Conservation (phyloP, 352 stramenopile genomes). For the Globisporangium mamillatum region DNA sequence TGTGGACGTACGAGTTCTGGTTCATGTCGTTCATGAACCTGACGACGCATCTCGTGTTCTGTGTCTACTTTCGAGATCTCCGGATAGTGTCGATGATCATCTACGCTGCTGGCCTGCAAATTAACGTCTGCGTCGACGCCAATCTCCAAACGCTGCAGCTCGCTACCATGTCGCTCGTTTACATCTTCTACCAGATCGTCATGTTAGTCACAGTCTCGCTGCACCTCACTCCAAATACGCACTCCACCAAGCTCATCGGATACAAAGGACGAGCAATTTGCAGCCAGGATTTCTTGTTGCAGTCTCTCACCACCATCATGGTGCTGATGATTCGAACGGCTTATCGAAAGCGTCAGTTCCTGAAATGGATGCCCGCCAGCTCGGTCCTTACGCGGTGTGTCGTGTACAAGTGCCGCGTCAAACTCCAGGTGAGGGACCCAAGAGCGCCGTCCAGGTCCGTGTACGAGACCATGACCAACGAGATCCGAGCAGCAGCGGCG, state of each 20-base stretch:
- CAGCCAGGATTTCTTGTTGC: constrained; percentile 10
- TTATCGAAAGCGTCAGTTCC: constrained; percentile 16
- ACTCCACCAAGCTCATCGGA: background rate
- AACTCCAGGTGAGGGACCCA: background rate
- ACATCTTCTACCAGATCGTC: constrained; percentile 1
- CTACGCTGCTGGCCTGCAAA: background rate
- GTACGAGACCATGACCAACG: background rate
- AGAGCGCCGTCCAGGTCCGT: background rate
- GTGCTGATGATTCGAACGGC: constrained; percentile 15
- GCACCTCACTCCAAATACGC: constrained; percentile 3
- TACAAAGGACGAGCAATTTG: background rate
- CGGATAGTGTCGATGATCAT: background rate
- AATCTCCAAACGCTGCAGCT: background rate
- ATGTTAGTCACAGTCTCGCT: background rate
- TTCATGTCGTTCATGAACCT: constrained; percentile 14
- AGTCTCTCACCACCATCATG: constrained; percentile 15
- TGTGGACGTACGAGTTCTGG: constrained; percentile 17
- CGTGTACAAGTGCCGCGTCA: constrained; percentile 15
- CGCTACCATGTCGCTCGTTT: background rate
- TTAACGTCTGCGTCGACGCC: constrained; percentile 9
- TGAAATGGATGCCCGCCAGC: background rate
- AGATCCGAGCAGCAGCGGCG: background rate
- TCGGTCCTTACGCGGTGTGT: constrained; percentile 18
- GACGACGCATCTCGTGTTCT: background rate
- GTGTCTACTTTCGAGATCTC: background rate